These are phyloP conservation scores for Phytopythium vexans DNA, from an alignment of 352 stramenopile species.

Conservation along the genomic window DNA sequence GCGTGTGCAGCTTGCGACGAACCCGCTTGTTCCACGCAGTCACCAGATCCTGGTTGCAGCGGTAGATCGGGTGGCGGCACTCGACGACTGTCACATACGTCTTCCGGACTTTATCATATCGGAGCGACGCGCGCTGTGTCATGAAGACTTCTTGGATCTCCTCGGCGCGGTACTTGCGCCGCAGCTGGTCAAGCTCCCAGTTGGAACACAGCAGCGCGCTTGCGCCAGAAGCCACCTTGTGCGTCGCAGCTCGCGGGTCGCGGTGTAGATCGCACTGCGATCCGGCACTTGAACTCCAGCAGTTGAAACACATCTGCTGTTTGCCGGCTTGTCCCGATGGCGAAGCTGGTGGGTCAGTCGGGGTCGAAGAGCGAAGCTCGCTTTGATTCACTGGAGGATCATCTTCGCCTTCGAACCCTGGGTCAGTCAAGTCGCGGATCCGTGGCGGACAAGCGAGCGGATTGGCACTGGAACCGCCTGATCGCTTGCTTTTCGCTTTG, in stretches of 20 bases:
- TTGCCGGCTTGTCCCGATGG: constrained; percentile 6
- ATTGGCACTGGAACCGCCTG: constrained; percentile 7
- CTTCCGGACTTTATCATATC: constrained; percentile 86
- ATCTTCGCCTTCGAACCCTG: constrained; percentile 56
- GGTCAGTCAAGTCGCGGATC: constrained; percentile 76
- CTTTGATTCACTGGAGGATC: not conserved
- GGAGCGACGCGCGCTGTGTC: constrained; percentile 81
- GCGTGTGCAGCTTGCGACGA: constrained; percentile 78
- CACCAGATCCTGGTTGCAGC: constrained; percentile 46
- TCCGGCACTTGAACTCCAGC: constrained; percentile 89
- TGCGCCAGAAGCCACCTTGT: constrained; percentile 50
- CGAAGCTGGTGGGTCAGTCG: not conserved
- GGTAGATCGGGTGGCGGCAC: constrained; percentile 91
- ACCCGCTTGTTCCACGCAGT: constrained; percentile 86
- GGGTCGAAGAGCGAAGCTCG: too few relatives aligned
- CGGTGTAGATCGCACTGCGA: constrained; percentile 72
- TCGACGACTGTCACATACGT: constrained; percentile 88
- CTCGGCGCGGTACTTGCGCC: constrained; percentile 83
- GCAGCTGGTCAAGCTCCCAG: constrained; percentile 88
- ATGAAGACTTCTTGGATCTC: constrained; percentile 94
- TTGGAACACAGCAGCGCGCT: constrained; percentile 91
- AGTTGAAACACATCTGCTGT: constrained; percentile 87
- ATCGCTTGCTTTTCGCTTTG: constrained; percentile 13
- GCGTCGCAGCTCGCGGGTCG: constrained; percentile 38
- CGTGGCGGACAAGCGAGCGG: constrained; percentile 29